Percentiles rank a stretch among this genome's conserved stretches.
These are phyloP conservation scores for Chenopodium formosanum DNA, from an alignment of 148 eudicot species.

Conservation along the genomic window DNA sequence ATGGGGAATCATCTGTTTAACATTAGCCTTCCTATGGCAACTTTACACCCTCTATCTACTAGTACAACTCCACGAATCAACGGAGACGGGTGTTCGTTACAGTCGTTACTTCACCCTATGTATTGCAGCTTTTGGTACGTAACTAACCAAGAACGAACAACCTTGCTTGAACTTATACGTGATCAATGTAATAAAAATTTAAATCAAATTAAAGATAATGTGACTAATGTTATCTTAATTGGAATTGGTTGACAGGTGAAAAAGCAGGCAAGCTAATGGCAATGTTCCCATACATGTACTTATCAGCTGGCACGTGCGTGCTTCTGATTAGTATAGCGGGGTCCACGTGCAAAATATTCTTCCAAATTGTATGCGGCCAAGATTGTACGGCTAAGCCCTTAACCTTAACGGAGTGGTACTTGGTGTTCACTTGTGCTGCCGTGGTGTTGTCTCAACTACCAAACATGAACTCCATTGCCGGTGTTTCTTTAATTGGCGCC, in stretches of 20 bases:
- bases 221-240: neutral
- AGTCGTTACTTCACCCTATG: conserved; percentile 72
- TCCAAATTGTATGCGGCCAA: conserved; percentile 45
- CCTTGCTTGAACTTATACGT: neutral
- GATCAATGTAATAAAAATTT: neutral
- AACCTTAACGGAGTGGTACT: conserved; percentile 73
- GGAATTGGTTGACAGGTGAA: conserved; percentile 46
- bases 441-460: conserved; percentile 77
- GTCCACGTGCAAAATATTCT: conserved; percentile 32
- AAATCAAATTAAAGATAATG: no score
- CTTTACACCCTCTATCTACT: conserved; percentile 82
- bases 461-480: conserved; percentile 87
- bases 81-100: conserved; percentile 67
- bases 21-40: conserved; percentile 78
- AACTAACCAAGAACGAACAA: neutral
- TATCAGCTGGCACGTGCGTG: conserved; percentile 41
- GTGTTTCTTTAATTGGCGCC: conserved; percentile 75
- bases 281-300: conserved; percentile 39
- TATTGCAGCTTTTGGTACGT: conserved; percentile 65
- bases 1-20: conserved; percentile 74
- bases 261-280: conserved; percentile 38
- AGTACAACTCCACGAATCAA: conserved; percentile 85
- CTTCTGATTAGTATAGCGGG: conserved; percentile 44
- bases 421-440: conserved; percentile 71
- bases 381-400: conserved; percentile 42